Evolutionary conservation across 768 basidiomycete species (phyloP), one percentile per base, ranked within the genome.

Genomic region (Neoboletus brunneissimus): DNA sequence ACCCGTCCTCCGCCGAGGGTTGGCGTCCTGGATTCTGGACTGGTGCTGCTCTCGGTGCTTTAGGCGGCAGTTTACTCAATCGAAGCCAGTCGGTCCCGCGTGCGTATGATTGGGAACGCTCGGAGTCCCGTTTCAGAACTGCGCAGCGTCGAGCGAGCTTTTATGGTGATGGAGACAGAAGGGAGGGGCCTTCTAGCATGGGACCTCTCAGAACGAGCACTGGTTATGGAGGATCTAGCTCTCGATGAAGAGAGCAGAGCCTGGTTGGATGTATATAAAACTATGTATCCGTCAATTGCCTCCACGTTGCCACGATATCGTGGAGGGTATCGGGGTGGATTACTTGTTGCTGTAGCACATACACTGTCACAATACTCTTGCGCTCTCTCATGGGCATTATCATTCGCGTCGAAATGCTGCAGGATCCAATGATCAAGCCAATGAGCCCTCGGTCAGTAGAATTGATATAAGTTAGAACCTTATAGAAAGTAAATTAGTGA

Each of bases 1-100:
- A 74, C 34, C 69, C 71, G 2, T 59, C 70, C 23, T 27, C 69
- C 6, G 54, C 10, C 45, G 68, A 66, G 25, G 72, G 72, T 53
- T 85, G 84, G 83, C 70, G 75, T 41, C 87, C 89, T 12, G 92
- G 92, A 4, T 94, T 96, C 68, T 94, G 87, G 89, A 87, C 89
- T 2, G 94, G 94, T 4, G 83, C 89, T 8, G 81, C 83, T 1
- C 64, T 88, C 1, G 94, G 91, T 8, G 87, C 86, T 25, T 68
- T 89, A 3, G 88, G 85, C 2, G 81, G 84, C 27, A 81, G 82
- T 58, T 63, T 85, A 3, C 75, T 78, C 72, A 86, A 79, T 65
- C 72, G 70, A 42, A 63, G 63, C 29, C 64, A 69, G 65, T 69
- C 68, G 59, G 60, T 47, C 57, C 62, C 66, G 7, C 54, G 54